These are phyloP conservation scores for Pichia sp. DNA, from an alignment of 1,139 yeast genomes.

Conservation along the genomic window DNA sequence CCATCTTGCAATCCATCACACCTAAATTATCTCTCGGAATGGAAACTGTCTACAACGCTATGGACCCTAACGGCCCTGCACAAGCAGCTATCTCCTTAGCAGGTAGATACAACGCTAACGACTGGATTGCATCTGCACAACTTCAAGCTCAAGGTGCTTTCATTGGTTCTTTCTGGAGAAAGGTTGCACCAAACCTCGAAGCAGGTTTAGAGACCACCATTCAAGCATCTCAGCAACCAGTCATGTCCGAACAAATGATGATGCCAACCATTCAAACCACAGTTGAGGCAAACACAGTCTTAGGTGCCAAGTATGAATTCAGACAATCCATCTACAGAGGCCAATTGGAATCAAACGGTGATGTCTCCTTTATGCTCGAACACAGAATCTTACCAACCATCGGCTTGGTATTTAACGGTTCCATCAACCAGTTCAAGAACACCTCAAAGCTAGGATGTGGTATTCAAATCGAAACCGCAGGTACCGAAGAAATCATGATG, in stretches of 20 bases:
- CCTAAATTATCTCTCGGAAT: slow-evolving; percentile 82
- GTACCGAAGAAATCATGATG: slow-evolving; percentile 74
- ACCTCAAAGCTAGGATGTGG: slow-evolving; percentile 88
- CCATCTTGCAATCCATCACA: slow-evolving; percentile 83
- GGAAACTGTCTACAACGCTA: slow-evolving; percentile 83
- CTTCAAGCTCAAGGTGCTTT: slow-evolving; percentile 89
- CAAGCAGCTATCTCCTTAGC: slow-evolving; percentile 89
- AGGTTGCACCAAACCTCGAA: slow-evolving; percentile 85
- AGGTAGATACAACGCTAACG: slow-evolving; percentile 79
- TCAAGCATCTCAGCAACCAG: slow-evolving; percentile 71
- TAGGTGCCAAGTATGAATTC: slow-evolving; percentile 97
- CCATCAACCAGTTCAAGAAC: slow-evolving; percentile 84
- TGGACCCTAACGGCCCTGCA: slow-evolving; percentile 74
- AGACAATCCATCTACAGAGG: slow-evolving; percentile 96
- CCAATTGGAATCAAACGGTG: slow-evolving; percentile 86
- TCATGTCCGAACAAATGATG: slow-evolving; percentile 61
- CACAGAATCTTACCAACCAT: slow-evolving; percentile 91
- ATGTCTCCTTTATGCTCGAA: slow-evolving; percentile 85
- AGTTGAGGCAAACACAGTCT: slow-evolving; percentile 84
- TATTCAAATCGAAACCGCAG: slow-evolving; percentile 90
- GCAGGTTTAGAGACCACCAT: slow-evolving; percentile 94
- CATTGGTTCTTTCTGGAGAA: slow-evolving; percentile 90
- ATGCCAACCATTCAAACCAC: slow-evolving; percentile 76
- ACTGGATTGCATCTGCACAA: slow-evolving; percentile 95
- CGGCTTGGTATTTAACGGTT: slow-evolving; percentile 85